Evolutionary conservation across 75 land plant genomes (phyloP).

Genomic region (Picea sitchensis): DNA sequence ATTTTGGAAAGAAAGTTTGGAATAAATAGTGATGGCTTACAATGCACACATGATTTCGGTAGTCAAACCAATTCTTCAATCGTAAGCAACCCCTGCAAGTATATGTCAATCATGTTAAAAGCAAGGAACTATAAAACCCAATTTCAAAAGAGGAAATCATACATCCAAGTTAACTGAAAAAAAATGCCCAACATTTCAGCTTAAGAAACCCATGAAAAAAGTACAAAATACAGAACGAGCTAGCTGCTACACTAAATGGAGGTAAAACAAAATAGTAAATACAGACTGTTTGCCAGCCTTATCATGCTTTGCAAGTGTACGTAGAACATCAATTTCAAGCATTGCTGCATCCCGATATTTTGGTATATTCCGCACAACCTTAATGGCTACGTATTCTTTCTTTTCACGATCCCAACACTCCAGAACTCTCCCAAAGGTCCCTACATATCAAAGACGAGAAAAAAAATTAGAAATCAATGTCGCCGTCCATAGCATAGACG

Average conservation of each 20-base stretch:
- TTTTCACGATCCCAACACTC: conserved; percentile 73
- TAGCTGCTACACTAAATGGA: too few species aligned
- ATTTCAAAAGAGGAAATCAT: too few species aligned
- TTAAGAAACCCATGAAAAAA: too few species aligned
- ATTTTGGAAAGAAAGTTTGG: too few species aligned
- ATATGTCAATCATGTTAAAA: too few species aligned
- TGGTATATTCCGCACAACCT: conserved; percentile 61
- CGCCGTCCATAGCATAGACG: too few species aligned
- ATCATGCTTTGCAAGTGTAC: conserved; percentile 60
- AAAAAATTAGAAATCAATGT: too few species aligned
- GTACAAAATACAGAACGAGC: too few species aligned
- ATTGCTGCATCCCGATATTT: conserved; percentile 87
- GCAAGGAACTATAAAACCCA: too few species aligned
- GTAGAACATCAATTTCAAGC: conserved; percentile 84
- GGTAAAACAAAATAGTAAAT: too few species aligned
- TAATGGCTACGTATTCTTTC: conserved; percentile 71
- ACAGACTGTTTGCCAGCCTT: conserved; percentile 63
- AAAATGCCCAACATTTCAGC: too few species aligned
- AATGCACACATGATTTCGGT: conserved; percentile 67
- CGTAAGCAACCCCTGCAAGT: conserved; percentile 34
- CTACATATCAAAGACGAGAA: conserved; percentile 18
- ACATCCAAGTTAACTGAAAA: too few species aligned
- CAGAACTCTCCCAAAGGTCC: conserved; percentile 86
- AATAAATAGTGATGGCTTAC: conserved; percentile 25
- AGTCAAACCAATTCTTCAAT: conserved; percentile 58